Conservation (phyloP, 1,284 basidiomycete species). For the Xanthoconium separans region DNA sequence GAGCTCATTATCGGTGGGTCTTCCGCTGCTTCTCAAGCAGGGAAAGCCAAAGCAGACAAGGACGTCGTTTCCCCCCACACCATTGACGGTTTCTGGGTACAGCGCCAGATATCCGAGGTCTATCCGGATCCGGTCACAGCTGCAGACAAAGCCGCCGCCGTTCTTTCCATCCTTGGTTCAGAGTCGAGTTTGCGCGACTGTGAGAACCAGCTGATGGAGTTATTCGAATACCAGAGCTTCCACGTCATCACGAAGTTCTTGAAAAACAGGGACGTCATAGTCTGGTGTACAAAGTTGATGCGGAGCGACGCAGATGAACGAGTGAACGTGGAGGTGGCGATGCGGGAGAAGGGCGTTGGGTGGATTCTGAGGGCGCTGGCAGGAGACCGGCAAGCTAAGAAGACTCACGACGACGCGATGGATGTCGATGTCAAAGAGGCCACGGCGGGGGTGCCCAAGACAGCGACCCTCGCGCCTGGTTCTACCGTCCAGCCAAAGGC, state of each 20-base stretch:
- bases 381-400: conserved; percentile 69
- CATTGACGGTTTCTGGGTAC: conserved; percentile 98
- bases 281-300: conserved; percentile 98
- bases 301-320: conserved; percentile 88
- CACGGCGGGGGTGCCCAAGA: conserved; percentile 67
- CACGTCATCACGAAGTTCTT: conserved; percentile 89
- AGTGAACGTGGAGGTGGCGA: conserved; percentile 94
- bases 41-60: conserved; percentile 61
- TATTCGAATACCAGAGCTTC: conserved; percentile 95
- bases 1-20: conserved; percentile 74
- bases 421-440: conserved; percentile 66
- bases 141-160: conserved; percentile 85
- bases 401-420: conserved; percentile 61
- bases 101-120: conserved; percentile 86
- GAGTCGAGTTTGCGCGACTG: conserved; percentile 91
- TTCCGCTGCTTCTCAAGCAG: conserved; percentile 40
- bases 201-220: conserved; percentile 96
- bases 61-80: conserved; percentile 87
- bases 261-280: conserved; percentile 94
- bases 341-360: conserved; percentile 95
- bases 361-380: conserved; percentile 92
- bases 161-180: conserved; percentile 87
- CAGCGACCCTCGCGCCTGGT: conserved; percentile 87
- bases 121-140: conserved; percentile 95
- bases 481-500: conserved; percentile 86